Base-by-base conservation (phyloP, 2,329 filamentous ascomycete genomes). In the Fusarium phyllophilum region DNA sequence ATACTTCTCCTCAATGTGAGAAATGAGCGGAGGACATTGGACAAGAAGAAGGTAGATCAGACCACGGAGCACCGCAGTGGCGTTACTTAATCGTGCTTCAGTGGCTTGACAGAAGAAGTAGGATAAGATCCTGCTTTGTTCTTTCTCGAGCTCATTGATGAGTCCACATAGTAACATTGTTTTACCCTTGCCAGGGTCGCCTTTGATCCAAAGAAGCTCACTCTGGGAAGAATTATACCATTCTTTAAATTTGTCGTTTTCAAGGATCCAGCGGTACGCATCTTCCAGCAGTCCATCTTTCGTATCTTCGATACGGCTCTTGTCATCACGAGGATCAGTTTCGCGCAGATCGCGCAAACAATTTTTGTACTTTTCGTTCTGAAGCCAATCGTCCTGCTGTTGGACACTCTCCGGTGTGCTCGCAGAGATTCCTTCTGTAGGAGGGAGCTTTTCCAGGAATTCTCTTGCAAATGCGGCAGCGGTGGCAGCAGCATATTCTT, bases 261-360 rank as follows among this genome's bases (percentile, higher is more conserved):
- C 0, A 1, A 33, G 48, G 0, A 51, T 51, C 48, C 48, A 51
- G 11, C 11, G 22, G 15, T 51, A 51, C 0, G 48, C 29, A 18
- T 24, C 11, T 14, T n/a, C 3, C 0, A 51, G 3, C 4, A 51
- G 11, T 0, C 48, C 48, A 3, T 22, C 29, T 2, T 49, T 49
- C 1, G 22, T 49, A 10, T 24, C 11, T 24, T 49, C 29, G 11
- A 51, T 51, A 14, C 48, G 48, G 5, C 15, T 33, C 29, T 51
- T 51, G 20, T 51, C 48, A 14, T 33, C 48, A 10, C 48, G 48
- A 10, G 48, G 48, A 8, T 51, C 22, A 18, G 48, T 51, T 13
- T 33, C 46, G 22, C 29, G 46, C 0, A 51, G 29, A 24, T 51
- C 46, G 1, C 29, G 81, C 66, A 26, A 80, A 58, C 45, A 79